Percentiles rank a stretch among this genome's conserved stretches.
phyloP scores from a whole-genome alignment of 306 rosid species.

The Cicer cuneatum region DNA sequence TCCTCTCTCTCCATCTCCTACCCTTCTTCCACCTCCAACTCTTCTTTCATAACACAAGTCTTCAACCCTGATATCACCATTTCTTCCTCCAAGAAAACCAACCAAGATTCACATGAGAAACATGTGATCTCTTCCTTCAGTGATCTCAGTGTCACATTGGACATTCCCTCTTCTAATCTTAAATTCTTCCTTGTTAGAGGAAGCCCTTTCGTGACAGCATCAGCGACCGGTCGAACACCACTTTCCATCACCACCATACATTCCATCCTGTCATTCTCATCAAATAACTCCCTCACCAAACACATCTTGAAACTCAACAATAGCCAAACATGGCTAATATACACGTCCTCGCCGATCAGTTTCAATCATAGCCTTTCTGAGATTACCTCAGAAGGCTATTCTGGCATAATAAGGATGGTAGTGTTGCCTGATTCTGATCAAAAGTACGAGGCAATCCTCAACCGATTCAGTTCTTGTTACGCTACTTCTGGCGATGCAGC shows the following conservation, averaged over 20 bases:
- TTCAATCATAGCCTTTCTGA: slow-evolving; percentile 46
- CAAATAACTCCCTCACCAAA: slow-evolving; percentile 61
- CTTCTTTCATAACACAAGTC: slow-evolving; percentile 57
- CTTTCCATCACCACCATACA: slow-evolving; percentile 73
- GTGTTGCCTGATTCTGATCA: slow-evolving; percentile 61
- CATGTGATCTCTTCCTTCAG: slow-evolving; percentile 66
- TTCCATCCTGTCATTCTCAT: slow-evolving; percentile 55
- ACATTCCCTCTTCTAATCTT: slow-evolving; percentile 72
- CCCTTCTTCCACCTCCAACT: slow-evolving; percentile 58
- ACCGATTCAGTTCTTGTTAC: slow-evolving; percentile 68
- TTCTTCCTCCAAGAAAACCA: slow-evolving; percentile 52
- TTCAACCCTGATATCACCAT: slow-evolving; percentile 75
- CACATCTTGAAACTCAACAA: slow-evolving; percentile 68
- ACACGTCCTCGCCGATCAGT: slow-evolving; percentile 61
- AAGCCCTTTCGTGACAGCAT: slow-evolving; percentile 76
- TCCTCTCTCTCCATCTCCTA: slow-evolving; percentile 73
- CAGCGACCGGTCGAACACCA: slow-evolving; percentile 43
- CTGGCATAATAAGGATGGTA: slow-evolving; percentile 71
- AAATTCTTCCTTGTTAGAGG: slow-evolving; percentile 77
- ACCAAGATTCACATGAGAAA: slow-evolving; percentile 28
- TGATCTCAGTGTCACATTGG: slow-evolving; percentile 78
- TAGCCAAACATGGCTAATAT: slow-evolving; percentile 85
- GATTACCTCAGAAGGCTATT: slow-evolving; percentile 57
- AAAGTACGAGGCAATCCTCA: slow-evolving; percentile 54
- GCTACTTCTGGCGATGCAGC: slow-evolving; percentile 71